phyloP scores from a whole-genome alignment of 768 basidiomycete genomes.

The Boletus subcaerulescens region DNA sequence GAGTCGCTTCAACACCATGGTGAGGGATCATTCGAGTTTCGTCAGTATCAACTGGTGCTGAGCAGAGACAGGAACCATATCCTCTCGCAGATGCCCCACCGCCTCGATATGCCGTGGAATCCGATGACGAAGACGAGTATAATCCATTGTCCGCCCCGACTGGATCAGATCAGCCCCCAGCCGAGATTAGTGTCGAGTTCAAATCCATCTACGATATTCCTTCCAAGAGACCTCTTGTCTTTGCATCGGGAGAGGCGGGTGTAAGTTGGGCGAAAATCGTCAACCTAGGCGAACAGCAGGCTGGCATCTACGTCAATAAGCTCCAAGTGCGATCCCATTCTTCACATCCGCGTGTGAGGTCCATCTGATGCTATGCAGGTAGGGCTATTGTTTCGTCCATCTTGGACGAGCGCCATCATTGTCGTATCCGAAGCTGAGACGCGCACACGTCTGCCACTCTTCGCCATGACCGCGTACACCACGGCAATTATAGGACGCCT shows the following conservation, averaged over 20 bases:
- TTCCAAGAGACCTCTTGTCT: conserved; percentile 33
- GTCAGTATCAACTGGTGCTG: neutral
- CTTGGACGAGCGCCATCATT: conserved; percentile 45
- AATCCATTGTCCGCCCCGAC: conserved; percentile 35
- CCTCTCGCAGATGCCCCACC: conserved; percentile 55
- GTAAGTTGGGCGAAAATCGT: conserved; percentile 51
- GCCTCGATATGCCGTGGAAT: conserved; percentile 61
- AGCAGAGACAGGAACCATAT: conserved; percentile 45
- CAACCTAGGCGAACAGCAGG: conserved; percentile 50
- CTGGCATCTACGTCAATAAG: conserved; percentile 43
- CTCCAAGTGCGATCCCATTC: conserved; percentile 38
- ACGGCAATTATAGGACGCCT: conserved; percentile 39
- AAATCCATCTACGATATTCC: conserved; percentile 32
- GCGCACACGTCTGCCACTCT: conserved; percentile 43
- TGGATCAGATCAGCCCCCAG: conserved; percentile 7
- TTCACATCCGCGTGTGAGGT: neutral
- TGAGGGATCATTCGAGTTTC: neutral
- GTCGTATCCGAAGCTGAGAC: conserved; percentile 52
- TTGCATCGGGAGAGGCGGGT: conserved; percentile 48
- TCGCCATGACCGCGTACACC: conserved; percentile 50
- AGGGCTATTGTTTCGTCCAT: conserved; percentile 48
- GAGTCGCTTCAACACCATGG: conserved; percentile 4
- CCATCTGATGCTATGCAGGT: conserved; percentile 35
- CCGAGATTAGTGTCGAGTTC: conserved; percentile 36
- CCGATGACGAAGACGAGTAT: conserved; percentile 66